Base-by-base conservation (phyloP, 768 basidiomycete species). In the Collybia sp. region DNA sequence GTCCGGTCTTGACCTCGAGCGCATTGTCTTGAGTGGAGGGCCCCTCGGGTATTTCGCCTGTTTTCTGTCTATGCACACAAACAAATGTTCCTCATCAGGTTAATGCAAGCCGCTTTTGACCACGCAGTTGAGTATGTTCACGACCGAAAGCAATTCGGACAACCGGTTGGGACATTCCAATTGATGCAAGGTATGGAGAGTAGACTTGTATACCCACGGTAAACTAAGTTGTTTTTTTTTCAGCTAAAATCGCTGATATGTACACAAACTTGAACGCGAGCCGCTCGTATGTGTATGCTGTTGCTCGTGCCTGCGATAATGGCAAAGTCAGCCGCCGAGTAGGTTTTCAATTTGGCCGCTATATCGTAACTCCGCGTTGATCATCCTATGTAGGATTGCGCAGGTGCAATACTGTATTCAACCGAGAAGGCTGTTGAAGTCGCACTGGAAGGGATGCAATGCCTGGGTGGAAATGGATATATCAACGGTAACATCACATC, bases 91-190 rank as follows among this genome's bases (percentile, higher is more conserved):
- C 49, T 32, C 46, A 39, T 16, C 44, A 91, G 89, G 20, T 74
- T 95, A 46, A 93, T 93, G 90, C 93, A 94, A 64, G 85, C 90
- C 6, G 91, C 94, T 4, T 93, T 95, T 57, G 93, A 96, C 62
- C 73, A 84, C 51, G 85, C 88, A 9, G 73, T 92, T 6, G 84
- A 87, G 57, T 96, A 96, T 60, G 78, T 93, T n/a, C 94, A 97
- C 59, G 85, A 93, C 45, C 77, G 94, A 51, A 82, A 91, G 64
- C 94, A 97, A 60, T 97, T 97, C 54, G 90, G 85, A 32, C 80
- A 80, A 56, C 82, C 85, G 9, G 76, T 97, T 36, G 94, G 88
- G 16, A 86, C 86, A 30, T 95, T 96, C 74, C 93, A 96, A 64
- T 61, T 96, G 46, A 96, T 97, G 89, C 94, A 96, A 79, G 93